Conservation (phyloP, 345 rosid genomes). For the Lagerstroemia speciosa region DNA sequence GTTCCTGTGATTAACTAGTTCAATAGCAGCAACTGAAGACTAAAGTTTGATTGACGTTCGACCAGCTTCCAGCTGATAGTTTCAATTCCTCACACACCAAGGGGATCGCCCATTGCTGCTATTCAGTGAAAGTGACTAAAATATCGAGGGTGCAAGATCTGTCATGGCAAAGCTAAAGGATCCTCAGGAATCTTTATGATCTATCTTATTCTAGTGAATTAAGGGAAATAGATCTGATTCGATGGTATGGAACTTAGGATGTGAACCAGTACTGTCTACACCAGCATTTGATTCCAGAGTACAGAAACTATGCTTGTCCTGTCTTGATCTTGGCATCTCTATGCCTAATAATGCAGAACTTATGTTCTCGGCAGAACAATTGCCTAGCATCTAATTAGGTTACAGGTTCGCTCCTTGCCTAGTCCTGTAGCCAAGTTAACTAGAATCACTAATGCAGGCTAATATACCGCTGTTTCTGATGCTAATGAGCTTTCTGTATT, state of each 20-base stretch:
- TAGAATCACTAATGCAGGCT: too few relatives aligned
- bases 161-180: background rate
- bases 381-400: too few relatives aligned
- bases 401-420: too few relatives aligned
- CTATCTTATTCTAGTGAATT: background rate
- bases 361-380: background rate
- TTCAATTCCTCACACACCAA: background rate
- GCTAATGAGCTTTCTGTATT: too few relatives aligned
- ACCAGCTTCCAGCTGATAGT: background rate
- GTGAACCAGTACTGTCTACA: background rate
- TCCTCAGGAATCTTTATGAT: background rate
- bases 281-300: background rate
- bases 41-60: background rate
- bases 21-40: background rate
- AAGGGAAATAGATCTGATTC: background rate
- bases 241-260: background rate
- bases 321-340: background rate
- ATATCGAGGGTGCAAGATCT: background rate
- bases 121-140: background rate
- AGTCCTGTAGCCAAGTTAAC: too few relatives aligned
- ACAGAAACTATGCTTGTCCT: background rate
- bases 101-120: background rate
- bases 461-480: too few relatives aligned
- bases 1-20: too few relatives aligned
- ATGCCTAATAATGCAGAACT: background rate